Evolutionary conservation across 169 alveolate genomes (phyloP).

Genomic region (Cyclospora cayetanensis): DNA sequence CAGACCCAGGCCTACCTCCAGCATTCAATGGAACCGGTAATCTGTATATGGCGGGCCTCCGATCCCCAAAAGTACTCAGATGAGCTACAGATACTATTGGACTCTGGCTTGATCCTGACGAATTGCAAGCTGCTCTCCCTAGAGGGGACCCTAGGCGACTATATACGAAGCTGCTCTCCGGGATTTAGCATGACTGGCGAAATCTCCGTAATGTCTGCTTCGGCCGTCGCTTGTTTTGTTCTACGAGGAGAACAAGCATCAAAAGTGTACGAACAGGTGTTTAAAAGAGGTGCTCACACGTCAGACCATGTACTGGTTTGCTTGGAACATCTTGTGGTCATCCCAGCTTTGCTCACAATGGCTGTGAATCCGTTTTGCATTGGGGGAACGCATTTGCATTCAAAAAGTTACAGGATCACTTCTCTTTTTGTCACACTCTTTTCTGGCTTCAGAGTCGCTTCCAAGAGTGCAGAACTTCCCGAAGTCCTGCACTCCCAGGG

Average conservation of each 20-base stretch:
- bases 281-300: no score
- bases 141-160: constrained; percentile 1
- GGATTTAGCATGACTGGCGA: not conserved
- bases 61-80: not conserved
- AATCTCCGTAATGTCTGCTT: not conserved
- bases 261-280: not conserved
- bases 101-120: constrained; percentile 37
- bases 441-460: not conserved
- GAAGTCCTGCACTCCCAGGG: not conserved
- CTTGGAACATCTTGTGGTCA: no score
- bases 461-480: not conserved
- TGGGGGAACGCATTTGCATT: no score
- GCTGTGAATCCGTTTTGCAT: no score
- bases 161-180: not conserved
- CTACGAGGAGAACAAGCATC: not conserved
- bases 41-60: constrained; percentile 38
- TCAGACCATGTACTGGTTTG: no score
- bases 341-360: no score
- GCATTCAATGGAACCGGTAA: constrained; percentile 12
- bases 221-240: constrained; percentile 3
- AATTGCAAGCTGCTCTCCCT: constrained; percentile 2
- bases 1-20: constrained; percentile 42
- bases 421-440: no score
- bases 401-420: no score
- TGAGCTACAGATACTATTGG: not conserved